phyloP scores from a whole-genome alignment of 441 rosid species.

The Rhodomyrtus psidioides region DNA sequence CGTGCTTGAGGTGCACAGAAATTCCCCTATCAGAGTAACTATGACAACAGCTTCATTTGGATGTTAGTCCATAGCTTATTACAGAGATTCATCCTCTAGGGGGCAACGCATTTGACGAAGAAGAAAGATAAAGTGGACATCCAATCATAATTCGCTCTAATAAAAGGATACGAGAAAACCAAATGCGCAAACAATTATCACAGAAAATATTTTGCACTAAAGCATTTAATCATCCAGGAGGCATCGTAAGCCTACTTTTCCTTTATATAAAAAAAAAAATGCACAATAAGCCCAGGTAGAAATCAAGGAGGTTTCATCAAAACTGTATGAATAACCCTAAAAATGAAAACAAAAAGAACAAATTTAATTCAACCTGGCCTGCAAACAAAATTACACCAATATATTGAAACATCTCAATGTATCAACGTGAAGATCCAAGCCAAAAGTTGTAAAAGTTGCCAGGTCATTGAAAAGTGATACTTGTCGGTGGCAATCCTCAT shows the following conservation, averaged over 20 bases:
- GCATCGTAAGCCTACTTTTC: neutral
- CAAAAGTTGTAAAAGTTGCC: neutral
- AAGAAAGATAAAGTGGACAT: neutral
- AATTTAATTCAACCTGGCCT: neutral
- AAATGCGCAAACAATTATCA: neutral
- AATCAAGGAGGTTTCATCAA: neutral
- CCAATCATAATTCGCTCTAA: neutral
- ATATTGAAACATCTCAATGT: neutral
- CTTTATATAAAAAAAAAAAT: neutral
- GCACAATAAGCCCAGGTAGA: neutral
- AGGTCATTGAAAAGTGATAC: neutral
- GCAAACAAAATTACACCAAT: neutral
- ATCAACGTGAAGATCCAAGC: neutral
- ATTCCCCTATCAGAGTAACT: constrained; percentile 60
- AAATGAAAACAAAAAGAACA: neutral
- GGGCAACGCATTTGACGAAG: neutral
- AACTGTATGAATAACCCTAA: neutral
- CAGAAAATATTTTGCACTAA: neutral
- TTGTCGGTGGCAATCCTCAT: neutral
- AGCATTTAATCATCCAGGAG: neutral
- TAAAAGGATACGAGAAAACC: neutral
- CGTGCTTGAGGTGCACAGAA: neutral
- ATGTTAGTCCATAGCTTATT: constrained; percentile 36
- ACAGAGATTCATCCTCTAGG: constrained; percentile 37
- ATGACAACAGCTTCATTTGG: constrained; percentile 62